Evolutionary conservation across 345 rosid species (phyloP), one percentile per base, ranked within the genome.

Genomic region (Linum tenue): DNA sequence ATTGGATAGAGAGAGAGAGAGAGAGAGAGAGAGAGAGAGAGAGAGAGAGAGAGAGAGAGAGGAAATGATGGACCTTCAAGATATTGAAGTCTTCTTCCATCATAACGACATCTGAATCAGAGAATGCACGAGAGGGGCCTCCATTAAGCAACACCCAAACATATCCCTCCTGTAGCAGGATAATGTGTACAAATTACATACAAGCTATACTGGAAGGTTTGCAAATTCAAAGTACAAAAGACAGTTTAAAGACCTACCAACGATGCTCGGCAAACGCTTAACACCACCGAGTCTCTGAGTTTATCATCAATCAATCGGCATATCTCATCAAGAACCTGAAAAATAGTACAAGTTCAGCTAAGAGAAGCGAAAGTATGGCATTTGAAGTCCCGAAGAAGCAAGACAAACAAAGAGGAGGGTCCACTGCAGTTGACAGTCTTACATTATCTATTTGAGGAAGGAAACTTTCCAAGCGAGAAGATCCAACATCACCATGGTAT

Each of bases 61-160:
- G 31, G 31, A 59, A 56, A 41, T 14, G 31, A 38, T 62, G 38
- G 36, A 90, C 99, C 87, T 86, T 90, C 82, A 94, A 80, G 38
- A 68, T 72, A 63, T 66, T 67, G 42, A 94, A 79, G 80, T 94
- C 99, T 55, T 85, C 99, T 80, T 90, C 95, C 87, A 94, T 77
- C 79, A 90, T 62, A 35, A 64, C 50, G 67, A 86, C 67, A 81
- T 90, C 97, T 62, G 90, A 78, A 75, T 90, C 86, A 41, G 95
- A 84, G 72, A 84, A 94, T 56, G 97, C 92, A 59, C 92, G 92
- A 53, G 89, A 84, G 67, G 97, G 92, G 51, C 99, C 97, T 74
- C 99, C 99, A 73, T 94, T 89, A 74, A 94, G 88, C 78, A 90
- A 73, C 62, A 90, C 83, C 86, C 97, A 82, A 65, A 82, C 77